These are phyloP conservation scores for Dryas alaskensis DNA, from an alignment of 306 rosid genomes.

Conservation along the genomic window DNA sequence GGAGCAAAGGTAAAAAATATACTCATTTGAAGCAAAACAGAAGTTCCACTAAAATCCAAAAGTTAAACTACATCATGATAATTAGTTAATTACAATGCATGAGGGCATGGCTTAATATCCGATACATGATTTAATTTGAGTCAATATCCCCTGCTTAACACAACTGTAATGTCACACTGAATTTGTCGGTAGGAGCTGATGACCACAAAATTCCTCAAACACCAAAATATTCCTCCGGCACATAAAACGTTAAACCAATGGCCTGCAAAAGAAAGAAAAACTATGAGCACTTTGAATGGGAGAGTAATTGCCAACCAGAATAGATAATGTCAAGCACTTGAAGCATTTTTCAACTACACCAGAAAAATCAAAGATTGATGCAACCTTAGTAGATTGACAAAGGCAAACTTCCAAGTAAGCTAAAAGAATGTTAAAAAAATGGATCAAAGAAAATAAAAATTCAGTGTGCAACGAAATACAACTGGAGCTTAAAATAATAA, in stretches of 20 bases:
- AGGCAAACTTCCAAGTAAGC: neutral
- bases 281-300: neutral
- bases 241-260: slow-evolving; percentile 5
- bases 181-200: neutral
- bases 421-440: neutral
- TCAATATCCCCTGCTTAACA: neutral
- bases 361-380: neutral
- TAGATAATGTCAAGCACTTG: neutral
- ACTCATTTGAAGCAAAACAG: no score
- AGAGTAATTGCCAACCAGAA: neutral
- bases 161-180: neutral
- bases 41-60: no score
- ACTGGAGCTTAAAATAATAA: neutral
- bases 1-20: neutral
- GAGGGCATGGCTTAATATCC: neutral
- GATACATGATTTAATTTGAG: neutral
- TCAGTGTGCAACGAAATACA: neutral
- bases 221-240: slow-evolving; percentile 11
- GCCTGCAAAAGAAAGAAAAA: neutral
- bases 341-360: neutral
- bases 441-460: neutral
- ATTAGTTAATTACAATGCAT: neutral
- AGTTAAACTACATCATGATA: neutral
- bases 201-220: slow-evolving; percentile 2
- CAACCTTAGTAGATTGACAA: neutral